Conservation (phyloP, 345 rosid genomes). For the Gossypium bickii region DNA sequence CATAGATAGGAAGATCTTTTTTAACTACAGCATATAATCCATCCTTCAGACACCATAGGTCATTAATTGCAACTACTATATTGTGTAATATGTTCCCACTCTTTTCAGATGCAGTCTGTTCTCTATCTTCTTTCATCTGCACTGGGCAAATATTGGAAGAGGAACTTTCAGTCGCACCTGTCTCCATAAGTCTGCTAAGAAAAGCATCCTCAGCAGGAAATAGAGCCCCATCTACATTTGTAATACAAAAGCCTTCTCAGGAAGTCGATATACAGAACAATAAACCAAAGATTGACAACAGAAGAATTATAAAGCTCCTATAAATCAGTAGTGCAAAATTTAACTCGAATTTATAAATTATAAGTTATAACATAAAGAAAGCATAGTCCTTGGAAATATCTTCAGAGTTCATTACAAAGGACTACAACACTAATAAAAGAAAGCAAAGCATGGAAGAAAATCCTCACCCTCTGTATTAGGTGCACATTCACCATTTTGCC, state of each 20-base stretch:
- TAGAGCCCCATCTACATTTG: conserved; percentile 43
- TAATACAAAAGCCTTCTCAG: conserved; percentile 21
- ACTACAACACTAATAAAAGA: not conserved
- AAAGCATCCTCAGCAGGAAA: conserved; percentile 50
- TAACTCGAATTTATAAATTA: not conserved
- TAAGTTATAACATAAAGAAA: not conserved
- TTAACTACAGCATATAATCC: conserved; percentile 45
- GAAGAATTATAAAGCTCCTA: not conserved
- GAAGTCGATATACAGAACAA: not conserved
- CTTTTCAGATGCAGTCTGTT: conserved; percentile 35
- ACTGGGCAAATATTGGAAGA: conserved; percentile 39
- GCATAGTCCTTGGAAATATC: not conserved
- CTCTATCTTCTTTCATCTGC: conserved; percentile 42
- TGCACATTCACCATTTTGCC: conserved; percentile 25
- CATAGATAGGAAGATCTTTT: conserved; percentile 44
- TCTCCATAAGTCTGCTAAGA: conserved; percentile 63
- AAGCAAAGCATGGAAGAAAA: conserved; percentile 6
- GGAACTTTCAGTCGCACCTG: conserved; percentile 90
- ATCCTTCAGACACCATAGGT: conserved; percentile 60
- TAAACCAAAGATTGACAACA: not conserved
- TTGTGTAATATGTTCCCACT: conserved; percentile 41
- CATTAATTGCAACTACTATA: conserved; percentile 49
- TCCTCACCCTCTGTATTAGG: conserved; percentile 44
- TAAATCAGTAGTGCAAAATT: not conserved
- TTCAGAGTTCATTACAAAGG: not conserved